Conservation (phyloP, 352 stramenopile genomes). For the Phytophthora constricta region DNA sequence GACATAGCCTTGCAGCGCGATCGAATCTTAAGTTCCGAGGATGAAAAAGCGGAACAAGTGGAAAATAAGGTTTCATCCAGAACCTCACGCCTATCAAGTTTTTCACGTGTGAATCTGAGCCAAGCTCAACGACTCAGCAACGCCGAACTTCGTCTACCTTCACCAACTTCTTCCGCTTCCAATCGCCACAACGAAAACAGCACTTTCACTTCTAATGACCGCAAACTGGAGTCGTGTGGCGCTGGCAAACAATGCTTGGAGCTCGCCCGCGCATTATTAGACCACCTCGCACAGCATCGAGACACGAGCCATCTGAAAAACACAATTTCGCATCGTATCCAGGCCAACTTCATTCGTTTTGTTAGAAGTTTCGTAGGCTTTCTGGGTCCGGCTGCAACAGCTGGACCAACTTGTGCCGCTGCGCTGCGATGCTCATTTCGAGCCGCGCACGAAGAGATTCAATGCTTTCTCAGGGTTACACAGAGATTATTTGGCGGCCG, state of each 20-base stretch:
- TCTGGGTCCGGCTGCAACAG: background rate
- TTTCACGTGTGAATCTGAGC: conserved; percentile 28
- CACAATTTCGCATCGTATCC: conserved; percentile 15
- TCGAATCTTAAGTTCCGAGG: background rate
- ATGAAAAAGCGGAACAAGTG: conserved; percentile 15
- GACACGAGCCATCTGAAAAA: conserved; percentile 4
- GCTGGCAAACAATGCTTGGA: conserved; percentile 11
- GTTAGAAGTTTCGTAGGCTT: conserved; percentile 20
- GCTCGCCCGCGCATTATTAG: conserved; percentile 21
- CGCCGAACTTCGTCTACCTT: conserved; percentile 32
- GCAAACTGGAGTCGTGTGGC: background rate
- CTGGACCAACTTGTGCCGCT: conserved; percentile 1
- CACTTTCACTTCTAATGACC: background rate
- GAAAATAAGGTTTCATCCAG: conserved; percentile 20
- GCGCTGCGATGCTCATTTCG: conserved; percentile 21
- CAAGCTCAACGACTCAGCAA: conserved; percentile 22
- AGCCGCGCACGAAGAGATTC: conserved; percentile 18
- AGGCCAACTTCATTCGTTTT: conserved; percentile 21
- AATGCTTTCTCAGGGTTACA: conserved; percentile 20
- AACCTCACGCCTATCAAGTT: conserved; percentile 22
- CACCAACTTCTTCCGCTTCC: conserved; percentile 23
- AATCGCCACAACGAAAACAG: conserved; percentile 12
- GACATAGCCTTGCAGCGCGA: conserved; percentile 27
- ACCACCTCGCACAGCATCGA: conserved; percentile 18
- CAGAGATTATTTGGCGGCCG: conserved; percentile 26